Conservation (phyloP, 192 early-diverging fungal species). For the Piromyces finnis region DNA sequence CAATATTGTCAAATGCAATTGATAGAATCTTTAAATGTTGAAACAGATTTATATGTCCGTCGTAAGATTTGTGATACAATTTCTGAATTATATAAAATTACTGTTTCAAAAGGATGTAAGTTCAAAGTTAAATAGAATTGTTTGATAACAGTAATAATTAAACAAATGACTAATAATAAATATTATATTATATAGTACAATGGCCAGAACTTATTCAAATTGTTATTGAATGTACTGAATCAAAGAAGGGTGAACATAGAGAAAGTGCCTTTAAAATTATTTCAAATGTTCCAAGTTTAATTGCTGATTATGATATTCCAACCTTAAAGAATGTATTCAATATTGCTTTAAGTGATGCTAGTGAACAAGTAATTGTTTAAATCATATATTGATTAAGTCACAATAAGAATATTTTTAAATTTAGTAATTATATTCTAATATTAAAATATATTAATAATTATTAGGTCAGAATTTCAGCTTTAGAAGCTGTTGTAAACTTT, state of each 20-base stretch:
- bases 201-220: constrained; percentile 72
- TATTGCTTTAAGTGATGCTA: constrained; percentile 49
- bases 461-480: constrained; percentile 18
- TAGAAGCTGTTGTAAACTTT: constrained; percentile 13
- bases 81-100: constrained; percentile 62
- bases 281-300: constrained; percentile 57
- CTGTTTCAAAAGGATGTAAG: constrained; percentile 24
- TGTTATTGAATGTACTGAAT: constrained; percentile 65
- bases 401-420: too few species aligned
- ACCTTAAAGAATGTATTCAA: constrained; percentile 53
- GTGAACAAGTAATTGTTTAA: constrained; percentile 19
- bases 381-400: too few species aligned
- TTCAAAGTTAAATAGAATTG: too few species aligned
- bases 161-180: too few species aligned
- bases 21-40: constrained; percentile 56
- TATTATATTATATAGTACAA: constrained; percentile 25
- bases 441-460: background rate
- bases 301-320: constrained; percentile 49
- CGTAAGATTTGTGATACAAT: constrained; percentile 92
- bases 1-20: constrained; percentile 56
- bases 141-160: background rate
- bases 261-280: constrained; percentile 86
- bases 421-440: too few species aligned
- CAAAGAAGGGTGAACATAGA: constrained; percentile 51
- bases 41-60: constrained; percentile 50